Conservation (phyloP, 2,329 filamentous ascomycete genomes). For the Sporothrix schenckii region DNA sequence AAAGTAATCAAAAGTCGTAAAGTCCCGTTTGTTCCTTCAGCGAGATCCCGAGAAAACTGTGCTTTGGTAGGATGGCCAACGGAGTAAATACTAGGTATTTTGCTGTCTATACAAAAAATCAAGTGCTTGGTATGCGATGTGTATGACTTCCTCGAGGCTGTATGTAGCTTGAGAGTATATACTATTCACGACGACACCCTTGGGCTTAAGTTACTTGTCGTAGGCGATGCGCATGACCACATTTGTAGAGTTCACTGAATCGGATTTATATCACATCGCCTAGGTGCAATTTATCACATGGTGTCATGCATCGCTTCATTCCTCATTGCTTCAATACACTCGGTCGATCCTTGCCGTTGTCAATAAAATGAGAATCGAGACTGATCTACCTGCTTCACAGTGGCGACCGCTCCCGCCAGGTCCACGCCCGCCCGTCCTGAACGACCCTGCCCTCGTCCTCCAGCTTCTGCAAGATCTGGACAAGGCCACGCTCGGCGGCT, state of each 20-base stretch:
- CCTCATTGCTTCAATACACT: background rate
- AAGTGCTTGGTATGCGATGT: background rate
- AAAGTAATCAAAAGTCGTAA: constrained; percentile 3
- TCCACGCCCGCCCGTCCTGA: constrained; percentile 48
- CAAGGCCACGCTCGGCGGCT: constrained; percentile 74
- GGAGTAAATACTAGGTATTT: too few species aligned
- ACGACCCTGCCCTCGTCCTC: constrained; percentile 69
- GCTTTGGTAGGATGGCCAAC: too few species aligned
- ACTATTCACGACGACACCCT: background rate
- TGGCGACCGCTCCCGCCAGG: constrained; percentile 48
- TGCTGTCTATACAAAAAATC: too few species aligned
- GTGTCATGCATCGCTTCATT: background rate
- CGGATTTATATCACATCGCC: background rate
- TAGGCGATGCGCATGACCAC: too few species aligned
- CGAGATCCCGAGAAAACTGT: background rate
- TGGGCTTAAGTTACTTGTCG: too few species aligned
- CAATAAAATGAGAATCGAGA: background rate
- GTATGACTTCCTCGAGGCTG: background rate
- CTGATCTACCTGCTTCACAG: constrained; percentile 41
- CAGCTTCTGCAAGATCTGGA: constrained; percentile 80
- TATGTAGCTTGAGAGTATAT: background rate
- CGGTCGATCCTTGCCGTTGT: background rate
- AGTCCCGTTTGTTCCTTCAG: too few species aligned
- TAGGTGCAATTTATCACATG: background rate
- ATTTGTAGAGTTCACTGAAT: background rate